Conservation (phyloP, 805 yeast genomes). For the Metschnikowia baotianmanensis region DNA sequence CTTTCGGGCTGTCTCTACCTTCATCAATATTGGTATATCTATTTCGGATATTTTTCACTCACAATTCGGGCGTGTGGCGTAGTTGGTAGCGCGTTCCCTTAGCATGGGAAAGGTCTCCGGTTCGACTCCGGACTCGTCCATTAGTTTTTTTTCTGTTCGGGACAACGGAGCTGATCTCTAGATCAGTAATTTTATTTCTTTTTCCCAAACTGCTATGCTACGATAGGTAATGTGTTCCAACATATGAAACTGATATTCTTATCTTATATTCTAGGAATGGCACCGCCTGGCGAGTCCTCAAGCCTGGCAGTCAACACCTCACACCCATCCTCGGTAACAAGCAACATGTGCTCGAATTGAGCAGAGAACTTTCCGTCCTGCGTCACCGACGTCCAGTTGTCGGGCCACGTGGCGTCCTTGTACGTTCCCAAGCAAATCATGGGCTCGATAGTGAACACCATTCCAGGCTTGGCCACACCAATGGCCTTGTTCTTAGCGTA, state of each 20-base stretch:
- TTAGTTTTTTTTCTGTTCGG: constrained; percentile 27
- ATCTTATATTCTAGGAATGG: constrained; percentile 37
- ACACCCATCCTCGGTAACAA: constrained; percentile 90
- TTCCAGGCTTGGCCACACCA: constrained; percentile 93
- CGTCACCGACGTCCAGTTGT: constrained; percentile 93
- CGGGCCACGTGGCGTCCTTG: constrained; percentile 91
- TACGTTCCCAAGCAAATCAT: constrained; percentile 87
- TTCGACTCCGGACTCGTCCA: constrained; percentile 78
- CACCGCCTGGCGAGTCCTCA: constrained; percentile 86
- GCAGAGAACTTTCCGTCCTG: constrained; percentile 89
- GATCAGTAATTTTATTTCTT: not conserved
- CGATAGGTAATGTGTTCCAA: too few species aligned
- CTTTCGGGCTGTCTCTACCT: too few species aligned
- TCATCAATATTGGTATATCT: too few species aligned
- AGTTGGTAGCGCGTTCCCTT: constrained; percentile 84
- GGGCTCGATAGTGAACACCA: constrained; percentile 96
- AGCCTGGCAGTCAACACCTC: constrained; percentile 85
- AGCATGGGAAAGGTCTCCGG: too few species aligned
- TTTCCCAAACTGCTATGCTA: not conserved
- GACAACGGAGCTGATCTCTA: too few species aligned
- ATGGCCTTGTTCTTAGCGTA: constrained; percentile 90
- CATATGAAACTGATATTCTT: not conserved
- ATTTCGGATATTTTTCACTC: constrained; percentile 41
- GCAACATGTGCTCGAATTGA: constrained; percentile 90
- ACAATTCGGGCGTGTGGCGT: constrained; percentile 79